Evolutionary conservation across 2,329 filamentous ascomycete genomes (phyloP), one percentile per base, ranked within the genome.

Genomic region (Colletotrichum incanum): DNA sequence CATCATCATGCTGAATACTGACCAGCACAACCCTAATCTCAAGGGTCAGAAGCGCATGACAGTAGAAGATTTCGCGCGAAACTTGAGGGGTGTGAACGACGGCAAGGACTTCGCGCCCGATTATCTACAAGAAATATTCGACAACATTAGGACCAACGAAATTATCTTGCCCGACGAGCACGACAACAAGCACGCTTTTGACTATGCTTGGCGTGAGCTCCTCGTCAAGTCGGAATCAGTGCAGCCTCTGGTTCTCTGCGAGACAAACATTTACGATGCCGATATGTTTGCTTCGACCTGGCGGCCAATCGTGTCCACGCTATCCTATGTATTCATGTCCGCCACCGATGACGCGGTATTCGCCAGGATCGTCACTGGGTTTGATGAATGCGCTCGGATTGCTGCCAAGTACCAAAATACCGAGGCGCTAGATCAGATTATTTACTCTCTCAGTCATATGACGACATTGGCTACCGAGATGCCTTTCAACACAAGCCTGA

Each of bases 261-360:
- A 97, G 76, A 98, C 96, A 5, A 98, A 98, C 79, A 91, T 97
- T 49, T 99, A 94, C 81, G 97, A 99, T 81, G 94, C 95, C 5
- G 95, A 99, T 79, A 98, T 99, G 94, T 99, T 99, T 81, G 92
- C 93, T 69, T 93, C 95, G 28, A 98, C 95, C 0, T 99, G 97
- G 96, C 95, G 91, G 79, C 96, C 97, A 0, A 95, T 99, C 61
- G 89, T 99, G 47, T 95, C 96, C 4, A 98, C 97, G 0, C 86
- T 99, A 66, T 97, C 96, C 16, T 99, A 98, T 79, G 96, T 99
- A 4, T 99, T 99, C 85, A 97, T 98, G 93, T 98, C 96, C 45
- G 97, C 97, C 20, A 97, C 95, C 0, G 97, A 99, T 78, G 96
- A 99, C 80, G 89, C 96, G 0, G 96, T 99, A 3, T 99, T 98